Percentiles rank a stretch among this genome's conserved stretches.
phyloP scores from a whole-genome alignment of 495 filamentous ascomycete genomes.

The Talaromyces wortmannii region DNA sequence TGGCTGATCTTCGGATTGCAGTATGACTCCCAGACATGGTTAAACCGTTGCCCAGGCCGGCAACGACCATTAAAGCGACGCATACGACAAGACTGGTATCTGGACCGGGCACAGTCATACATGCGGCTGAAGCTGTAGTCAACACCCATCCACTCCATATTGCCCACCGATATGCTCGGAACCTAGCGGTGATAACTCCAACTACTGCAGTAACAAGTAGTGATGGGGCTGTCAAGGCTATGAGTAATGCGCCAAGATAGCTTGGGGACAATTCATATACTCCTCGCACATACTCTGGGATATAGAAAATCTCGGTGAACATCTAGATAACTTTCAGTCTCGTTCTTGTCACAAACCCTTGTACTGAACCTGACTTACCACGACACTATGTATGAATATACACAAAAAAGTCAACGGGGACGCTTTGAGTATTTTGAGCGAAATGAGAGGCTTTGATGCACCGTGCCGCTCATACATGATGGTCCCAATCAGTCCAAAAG shows the following conservation, averaged over 20 bases:
- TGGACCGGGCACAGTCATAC: not conserved
- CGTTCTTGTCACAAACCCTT: not conserved
- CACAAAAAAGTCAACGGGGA: slow-evolving; percentile 23
- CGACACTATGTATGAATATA: slow-evolving; percentile 40
- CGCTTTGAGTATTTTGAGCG: slow-evolving; percentile 35
- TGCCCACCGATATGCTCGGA: slow-evolving; percentile 44
- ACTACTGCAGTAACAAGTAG: slow-evolving; percentile 35
- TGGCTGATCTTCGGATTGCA: not conserved
- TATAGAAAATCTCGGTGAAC: not conserved
- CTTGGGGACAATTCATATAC: slow-evolving; percentile 33
- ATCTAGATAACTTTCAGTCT: slow-evolving; percentile 9
- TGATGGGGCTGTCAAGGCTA: slow-evolving; percentile 45
- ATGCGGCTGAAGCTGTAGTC: slow-evolving; percentile 8
- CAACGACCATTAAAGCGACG: not conserved
- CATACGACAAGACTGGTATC: not conserved
- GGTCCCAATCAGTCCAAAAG: slow-evolving; percentile 14
- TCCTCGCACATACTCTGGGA: not conserved
- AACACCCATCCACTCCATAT: slow-evolving; percentile 50
- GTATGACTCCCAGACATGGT: not conserved
- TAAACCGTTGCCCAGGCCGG: not conserved
- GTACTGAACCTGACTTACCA: slow-evolving; percentile 11
- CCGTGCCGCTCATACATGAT: slow-evolving; percentile 30
- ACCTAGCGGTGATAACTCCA: slow-evolving; percentile 37
- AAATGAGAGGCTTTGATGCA: slow-evolving; percentile 42
- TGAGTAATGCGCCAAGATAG: slow-evolving; percentile 39